Base-by-base conservation (phyloP, 225 moss, liverwort and hornwort genomes). In the Polytrichum formosum region DNA sequence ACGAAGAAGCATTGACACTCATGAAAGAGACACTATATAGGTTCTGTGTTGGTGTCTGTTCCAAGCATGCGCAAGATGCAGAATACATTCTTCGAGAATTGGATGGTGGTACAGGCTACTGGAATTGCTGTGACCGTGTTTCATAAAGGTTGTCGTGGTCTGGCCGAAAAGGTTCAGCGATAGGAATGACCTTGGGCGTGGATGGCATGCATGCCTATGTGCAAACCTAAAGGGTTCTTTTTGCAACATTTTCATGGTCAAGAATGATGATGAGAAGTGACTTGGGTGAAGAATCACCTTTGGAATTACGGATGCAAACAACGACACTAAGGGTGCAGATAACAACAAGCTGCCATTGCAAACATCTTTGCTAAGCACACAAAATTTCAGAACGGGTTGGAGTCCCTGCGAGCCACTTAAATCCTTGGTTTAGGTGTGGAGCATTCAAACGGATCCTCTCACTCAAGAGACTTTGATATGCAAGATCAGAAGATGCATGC, bases 81-180 rank as follows among this genome's bases (percentile, higher is more conserved):
- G 92, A 94, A 73, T 69, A 78, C 23, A 85, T 97, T n/a, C 90
- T 97, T 33, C 83, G 85, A 56, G 88, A 85, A 30, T 75, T 98
- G 71, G 85, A 92, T 19, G 97, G 94, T 56, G 92, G 94, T 26
- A 94, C 97, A 28, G 90, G 94, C 21, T 94, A 94, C 72, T 98
- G 92, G 94, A 97, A 97, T 72, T 97, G 97, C 71, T 94, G 90
- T 18, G 92, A 98, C 64, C 86, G 92, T 28, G 97, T 98, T 70
- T 94, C 97, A 10, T 91, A 94, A 6, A 84, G 97, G 72, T 81
- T 98, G 64, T 94, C 92, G 0, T 94, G 97, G 97, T 98, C 88
- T 16, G 96, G 94, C 18, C 83, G 90, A 21, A 92, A 77, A 58
- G 92, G 90, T 18, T 97, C 96, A 54, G 94, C 92, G 26, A 63